phyloP scores from a whole-genome alignment of 78 protist genomes.

The Thecamonas trahens region DNA sequence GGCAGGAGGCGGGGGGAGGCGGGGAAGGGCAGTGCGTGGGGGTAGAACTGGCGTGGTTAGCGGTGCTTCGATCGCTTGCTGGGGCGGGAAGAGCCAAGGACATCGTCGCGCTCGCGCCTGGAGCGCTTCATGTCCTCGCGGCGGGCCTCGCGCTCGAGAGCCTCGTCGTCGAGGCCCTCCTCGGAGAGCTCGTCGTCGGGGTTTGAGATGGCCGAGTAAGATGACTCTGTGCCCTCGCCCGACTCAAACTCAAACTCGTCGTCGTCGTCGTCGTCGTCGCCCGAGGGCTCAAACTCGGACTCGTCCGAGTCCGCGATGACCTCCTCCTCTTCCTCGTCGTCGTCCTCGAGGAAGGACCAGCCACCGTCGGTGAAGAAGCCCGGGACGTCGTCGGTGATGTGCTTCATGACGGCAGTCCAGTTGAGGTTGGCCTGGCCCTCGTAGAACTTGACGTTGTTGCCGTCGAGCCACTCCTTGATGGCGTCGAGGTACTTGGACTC shows the following conservation, averaged over 20 bases:
- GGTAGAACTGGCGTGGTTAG: too few relatives aligned
- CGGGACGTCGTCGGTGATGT: constrained; percentile 33
- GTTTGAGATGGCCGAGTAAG: too few relatives aligned
- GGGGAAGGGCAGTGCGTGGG: too few relatives aligned
- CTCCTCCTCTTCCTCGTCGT: constrained; percentile 26
- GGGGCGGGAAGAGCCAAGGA: too few relatives aligned
- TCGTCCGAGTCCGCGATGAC: constrained; percentile 17
- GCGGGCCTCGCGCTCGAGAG: too few relatives aligned
- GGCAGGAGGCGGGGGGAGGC: too few relatives aligned
- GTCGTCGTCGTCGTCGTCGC: constrained; percentile 37
- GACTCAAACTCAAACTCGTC: constrained; percentile 43
- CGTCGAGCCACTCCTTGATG: constrained; percentile 80
- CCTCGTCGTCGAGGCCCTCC: too few relatives aligned
- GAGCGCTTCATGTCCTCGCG: too few relatives aligned
- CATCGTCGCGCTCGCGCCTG: too few relatives aligned
- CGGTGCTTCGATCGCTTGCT: too few relatives aligned
- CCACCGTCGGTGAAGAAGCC: constrained; percentile 71
- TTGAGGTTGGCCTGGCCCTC: constrained; percentile 47
- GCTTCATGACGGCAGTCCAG: constrained; percentile 75
- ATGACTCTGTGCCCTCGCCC: constrained; percentile 34
- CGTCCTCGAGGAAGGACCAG: constrained; percentile 65
- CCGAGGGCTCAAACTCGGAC: background rate
- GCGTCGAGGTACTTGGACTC: constrained; percentile 41
- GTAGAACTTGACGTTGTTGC: constrained; percentile 64
- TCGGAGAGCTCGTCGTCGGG: too few relatives aligned